phyloP scores from a whole-genome alignment of 495 filamentous ascomycete genomes.

The Bacidia gigantensis region DNA sequence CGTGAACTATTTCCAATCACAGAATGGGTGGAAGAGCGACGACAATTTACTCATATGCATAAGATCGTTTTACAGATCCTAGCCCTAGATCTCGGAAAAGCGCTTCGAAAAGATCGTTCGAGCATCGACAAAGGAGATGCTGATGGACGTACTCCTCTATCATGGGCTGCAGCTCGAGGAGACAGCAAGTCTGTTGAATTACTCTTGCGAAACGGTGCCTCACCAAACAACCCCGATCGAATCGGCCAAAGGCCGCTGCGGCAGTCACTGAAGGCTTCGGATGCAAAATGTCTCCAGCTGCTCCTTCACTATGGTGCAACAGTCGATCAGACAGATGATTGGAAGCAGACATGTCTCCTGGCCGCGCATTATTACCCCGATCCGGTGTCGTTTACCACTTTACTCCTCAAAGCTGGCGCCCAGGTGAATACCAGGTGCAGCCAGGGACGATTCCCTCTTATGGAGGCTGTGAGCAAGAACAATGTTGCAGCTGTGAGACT shows the following conservation, averaged over 20 bases:
- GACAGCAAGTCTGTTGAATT: conserved; percentile 3
- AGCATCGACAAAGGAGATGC: conserved; percentile 8
- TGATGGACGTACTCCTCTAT: conserved; percentile 11
- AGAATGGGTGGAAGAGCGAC: neutral
- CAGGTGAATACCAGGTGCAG: neutral
- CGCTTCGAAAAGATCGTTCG: conserved; percentile 3
- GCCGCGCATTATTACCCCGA: neutral
- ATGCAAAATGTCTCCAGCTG: neutral
- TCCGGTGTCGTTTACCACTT: neutral
- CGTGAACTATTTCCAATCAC: neutral
- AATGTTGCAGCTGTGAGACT: neutral
- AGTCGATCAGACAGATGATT: neutral
- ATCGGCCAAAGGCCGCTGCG: conserved; percentile 1
- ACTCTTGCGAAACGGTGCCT: conserved; percentile 13
- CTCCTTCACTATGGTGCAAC: neutral
- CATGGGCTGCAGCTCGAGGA: conserved; percentile 12
- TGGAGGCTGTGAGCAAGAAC: neutral
- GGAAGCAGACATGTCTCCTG: neutral
- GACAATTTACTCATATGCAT: conserved; percentile 9
- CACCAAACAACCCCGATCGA: conserved; percentile 5
- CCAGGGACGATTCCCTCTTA: neutral
- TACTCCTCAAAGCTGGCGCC: neutral
- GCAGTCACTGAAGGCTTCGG: neutral
- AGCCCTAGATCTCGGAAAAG: neutral
- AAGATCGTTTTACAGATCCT: conserved; percentile 8